Evolutionary conservation across 75 land plant species (phyloP).

Genomic region (Adiantum capillusveneris): DNA sequence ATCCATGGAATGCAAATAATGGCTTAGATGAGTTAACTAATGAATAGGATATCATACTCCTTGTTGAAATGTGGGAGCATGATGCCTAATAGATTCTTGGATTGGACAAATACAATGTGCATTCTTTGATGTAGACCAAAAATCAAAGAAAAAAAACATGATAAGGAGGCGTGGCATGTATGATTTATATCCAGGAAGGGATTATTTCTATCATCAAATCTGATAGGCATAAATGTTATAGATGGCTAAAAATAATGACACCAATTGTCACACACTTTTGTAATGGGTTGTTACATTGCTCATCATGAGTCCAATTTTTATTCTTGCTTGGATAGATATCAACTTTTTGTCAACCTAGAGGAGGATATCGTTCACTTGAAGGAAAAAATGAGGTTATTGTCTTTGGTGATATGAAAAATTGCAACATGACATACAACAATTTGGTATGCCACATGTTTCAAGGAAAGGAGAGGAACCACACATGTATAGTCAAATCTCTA

Average conservation of each 20-base stretch:
- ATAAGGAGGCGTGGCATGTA: slow-evolving; percentile 2
- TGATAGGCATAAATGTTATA: no score
- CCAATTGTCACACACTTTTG: slow-evolving; percentile 3
- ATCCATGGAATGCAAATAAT: neutral
- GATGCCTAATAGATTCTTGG: neutral
- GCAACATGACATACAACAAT: no score
- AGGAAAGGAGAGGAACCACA: neutral
- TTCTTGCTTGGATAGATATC: slow-evolving; percentile 4
- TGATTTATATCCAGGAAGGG: neutral
- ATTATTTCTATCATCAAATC: neutral
- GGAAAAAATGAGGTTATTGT: no score
- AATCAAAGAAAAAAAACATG: neutral
- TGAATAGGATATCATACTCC: slow-evolving; percentile 1
- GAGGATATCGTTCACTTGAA: neutral
- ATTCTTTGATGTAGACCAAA: slow-evolving; percentile 1
- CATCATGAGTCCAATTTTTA: neutral
- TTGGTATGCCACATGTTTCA: neutral
- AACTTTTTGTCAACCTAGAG: neutral
- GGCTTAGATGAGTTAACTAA: neutral
- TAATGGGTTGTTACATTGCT: neutral
- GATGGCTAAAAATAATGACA: slow-evolving; percentile 2
- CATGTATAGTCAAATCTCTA: neutral
- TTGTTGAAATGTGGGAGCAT: slow-evolving; percentile 7
- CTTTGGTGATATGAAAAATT: no score
- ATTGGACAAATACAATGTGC: neutral